phyloP scores from a whole-genome alignment of 2,329 filamentous ascomycete genomes.

The Venturiaceae sp. region DNA sequence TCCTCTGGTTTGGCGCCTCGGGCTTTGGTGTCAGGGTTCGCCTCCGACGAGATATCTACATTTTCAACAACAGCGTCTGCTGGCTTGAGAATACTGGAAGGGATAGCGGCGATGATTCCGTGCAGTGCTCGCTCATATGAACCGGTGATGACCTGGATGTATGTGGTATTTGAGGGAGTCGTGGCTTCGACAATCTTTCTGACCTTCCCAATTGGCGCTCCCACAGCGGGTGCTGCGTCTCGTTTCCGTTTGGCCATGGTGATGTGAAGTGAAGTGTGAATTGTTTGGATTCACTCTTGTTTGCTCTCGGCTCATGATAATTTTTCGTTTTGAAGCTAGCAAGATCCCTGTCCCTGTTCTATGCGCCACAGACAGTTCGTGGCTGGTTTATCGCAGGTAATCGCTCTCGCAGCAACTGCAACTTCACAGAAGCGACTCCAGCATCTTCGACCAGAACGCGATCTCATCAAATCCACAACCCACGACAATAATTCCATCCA shows the following conservation, averaged over 20 bases:
- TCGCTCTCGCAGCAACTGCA: no score
- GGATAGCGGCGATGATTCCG: constrained; percentile 71
- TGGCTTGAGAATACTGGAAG: constrained; percentile 20
- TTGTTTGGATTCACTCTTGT: neutral
- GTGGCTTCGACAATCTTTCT: constrained; percentile 1
- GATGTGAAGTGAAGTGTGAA: neutral
- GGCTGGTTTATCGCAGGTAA: no score
- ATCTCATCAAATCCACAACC: neutral
- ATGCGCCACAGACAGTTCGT: no score
- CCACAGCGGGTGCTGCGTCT: constrained; percentile 6
- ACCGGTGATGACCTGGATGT: constrained; percentile 83
- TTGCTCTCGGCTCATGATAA: neutral
- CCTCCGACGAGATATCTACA: constrained; percentile 10
- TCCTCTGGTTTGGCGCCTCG: neutral
- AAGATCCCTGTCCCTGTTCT: neutral
- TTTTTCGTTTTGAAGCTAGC: neutral
- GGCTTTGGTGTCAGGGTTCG: neutral
- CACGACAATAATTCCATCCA: neutral
- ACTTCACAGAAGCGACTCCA: no score
- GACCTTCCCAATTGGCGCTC: constrained; percentile 7
- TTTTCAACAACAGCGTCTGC: constrained; percentile 16
- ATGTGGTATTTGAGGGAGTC: constrained; percentile 11
- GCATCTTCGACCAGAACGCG: no score
- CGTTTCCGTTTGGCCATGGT: constrained; percentile 16
- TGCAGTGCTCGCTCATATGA: constrained; percentile 93